Base-by-base conservation (phyloP, 129 eudicot genomes). In the Lonicera japonica region DNA sequence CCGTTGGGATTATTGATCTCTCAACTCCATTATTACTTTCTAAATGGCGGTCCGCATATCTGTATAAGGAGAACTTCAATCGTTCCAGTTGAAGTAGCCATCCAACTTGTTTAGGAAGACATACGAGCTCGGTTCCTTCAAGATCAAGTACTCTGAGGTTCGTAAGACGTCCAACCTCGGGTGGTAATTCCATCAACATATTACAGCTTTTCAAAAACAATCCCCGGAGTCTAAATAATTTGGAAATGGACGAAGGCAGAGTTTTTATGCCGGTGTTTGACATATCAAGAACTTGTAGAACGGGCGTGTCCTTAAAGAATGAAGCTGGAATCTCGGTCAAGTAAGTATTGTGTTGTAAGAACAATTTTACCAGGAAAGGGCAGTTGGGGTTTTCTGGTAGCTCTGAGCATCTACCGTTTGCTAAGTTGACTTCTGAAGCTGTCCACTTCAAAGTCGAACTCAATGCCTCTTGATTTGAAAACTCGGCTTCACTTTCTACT, bases 141-240 rank as follows among this genome's bases (percentile, higher is more conserved):
- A 72, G 73, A 56, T 77, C 82, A 68, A 77, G 71, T 16, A 77
- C 25, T 69, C 67, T 65, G 18, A 77, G 70, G 21, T 50, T 68
- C 21, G 41, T 56, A 25, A 77, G 67, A 20, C 58, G 54, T 54
- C 67, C 72, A 19, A 77, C 57, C 63, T 77, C 63, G 14, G 77
- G 46, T 3, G 82, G 82, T 34, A 77, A 20, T 22, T 56, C 67
- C 50, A 58, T 25, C 46, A 72, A 38, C 6, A 67, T 58, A 8
- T 64, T 47, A 36, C 82, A 77, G 8, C 64, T 67, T 72, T 12
- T 59, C 40, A 77, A 60, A 25, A 46, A 38, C 11, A 77, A 61
- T 48, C 47, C 58, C 25, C 56, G 60, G 55, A 77, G 71, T 20
- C n/a, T 21, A 54, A 23, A 1, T 51, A 72, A 55, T 48, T 8